Evolutionary conservation across 495 filamentous ascomycete species (phyloP).

Genomic region (Penicillium riverlandense): DNA sequence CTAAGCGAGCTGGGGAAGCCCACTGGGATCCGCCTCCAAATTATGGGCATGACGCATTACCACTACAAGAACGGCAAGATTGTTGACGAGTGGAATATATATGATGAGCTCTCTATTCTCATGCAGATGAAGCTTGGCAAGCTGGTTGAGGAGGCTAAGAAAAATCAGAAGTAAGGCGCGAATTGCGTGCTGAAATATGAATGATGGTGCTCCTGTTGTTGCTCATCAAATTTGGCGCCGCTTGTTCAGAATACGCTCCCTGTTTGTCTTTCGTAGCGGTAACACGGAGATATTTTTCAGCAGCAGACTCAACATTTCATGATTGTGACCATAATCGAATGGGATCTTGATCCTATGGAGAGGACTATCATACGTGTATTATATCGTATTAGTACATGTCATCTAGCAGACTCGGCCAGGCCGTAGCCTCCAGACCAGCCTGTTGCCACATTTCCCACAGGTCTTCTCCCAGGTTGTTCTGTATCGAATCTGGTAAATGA

Average conservation of each 20-base stretch:
- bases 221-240: too few relatives aligned
- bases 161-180: not conserved
- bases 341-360: too few relatives aligned
- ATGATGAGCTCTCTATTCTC: constrained; percentile 2
- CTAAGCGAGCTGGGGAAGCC: constrained; percentile 1
- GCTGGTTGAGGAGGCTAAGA: not conserved
- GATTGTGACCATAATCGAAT: too few relatives aligned
- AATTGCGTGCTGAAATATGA: too few relatives aligned
- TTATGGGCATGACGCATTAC: constrained; percentile 2
- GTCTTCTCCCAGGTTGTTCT: not conserved
- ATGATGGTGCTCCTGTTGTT: too few relatives aligned
- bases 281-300: too few relatives aligned
- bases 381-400: too few relatives aligned
- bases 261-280: too few relatives aligned
- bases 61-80: constrained; percentile 1
- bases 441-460: constrained; percentile 4
- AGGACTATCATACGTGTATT: not conserved
- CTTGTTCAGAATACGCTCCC: too few relatives aligned
- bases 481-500: too few relatives aligned
- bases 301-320: too few relatives aligned
- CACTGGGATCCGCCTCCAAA: not conserved
- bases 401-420: not conserved
- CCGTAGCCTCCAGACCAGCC: not conserved
- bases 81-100: constrained; percentile 3
- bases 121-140: constrained; percentile 1